Evolutionary conservation across 345 rosid species (phyloP).

Genomic region (Aquilaria yunnanensis): DNA sequence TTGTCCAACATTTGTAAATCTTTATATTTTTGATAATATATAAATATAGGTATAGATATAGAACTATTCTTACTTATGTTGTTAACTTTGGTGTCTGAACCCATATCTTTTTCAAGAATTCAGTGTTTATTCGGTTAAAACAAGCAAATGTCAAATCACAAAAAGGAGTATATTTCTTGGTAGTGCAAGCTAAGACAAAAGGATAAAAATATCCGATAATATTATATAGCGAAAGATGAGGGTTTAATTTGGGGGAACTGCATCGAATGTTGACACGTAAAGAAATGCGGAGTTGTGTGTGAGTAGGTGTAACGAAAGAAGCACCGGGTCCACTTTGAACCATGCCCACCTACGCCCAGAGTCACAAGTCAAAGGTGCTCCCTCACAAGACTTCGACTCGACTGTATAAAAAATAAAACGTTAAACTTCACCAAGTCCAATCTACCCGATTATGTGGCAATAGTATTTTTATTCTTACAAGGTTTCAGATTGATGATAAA

Average conservation of each 20-base stretch:
- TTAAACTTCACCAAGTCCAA: conserved; percentile 24
- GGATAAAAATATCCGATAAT: not conserved
- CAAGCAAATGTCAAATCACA: not conserved
- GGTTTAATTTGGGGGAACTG: not conserved
- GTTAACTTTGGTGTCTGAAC: too few species aligned
- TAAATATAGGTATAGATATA: too few species aligned
- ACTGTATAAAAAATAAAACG: not conserved
- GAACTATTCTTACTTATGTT: too few species aligned
- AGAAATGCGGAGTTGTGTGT: conserved; percentile 7
- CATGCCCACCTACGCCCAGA: conserved; percentile 28
- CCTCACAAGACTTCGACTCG: conserved; percentile 1
- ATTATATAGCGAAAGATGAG: not conserved
- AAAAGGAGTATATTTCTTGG: not conserved
- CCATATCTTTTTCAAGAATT: too few species aligned
- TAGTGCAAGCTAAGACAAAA: not conserved
- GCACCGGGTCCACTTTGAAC: conserved; percentile 29
- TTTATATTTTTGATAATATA: too few species aligned
- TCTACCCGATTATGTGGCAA: too few species aligned
- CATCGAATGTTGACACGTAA: conserved; percentile 1
- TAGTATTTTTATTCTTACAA: conserved; percentile 3
- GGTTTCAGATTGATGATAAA: conserved; percentile 9
- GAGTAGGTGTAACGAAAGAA: not conserved
- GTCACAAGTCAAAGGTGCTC: conserved; percentile 30
- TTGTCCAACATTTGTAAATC: too few species aligned
- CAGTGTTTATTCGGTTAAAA: too few species aligned